Conservation (phyloP, 108 stramenopile species). For the Stephanodiscus minutulus region DNA sequence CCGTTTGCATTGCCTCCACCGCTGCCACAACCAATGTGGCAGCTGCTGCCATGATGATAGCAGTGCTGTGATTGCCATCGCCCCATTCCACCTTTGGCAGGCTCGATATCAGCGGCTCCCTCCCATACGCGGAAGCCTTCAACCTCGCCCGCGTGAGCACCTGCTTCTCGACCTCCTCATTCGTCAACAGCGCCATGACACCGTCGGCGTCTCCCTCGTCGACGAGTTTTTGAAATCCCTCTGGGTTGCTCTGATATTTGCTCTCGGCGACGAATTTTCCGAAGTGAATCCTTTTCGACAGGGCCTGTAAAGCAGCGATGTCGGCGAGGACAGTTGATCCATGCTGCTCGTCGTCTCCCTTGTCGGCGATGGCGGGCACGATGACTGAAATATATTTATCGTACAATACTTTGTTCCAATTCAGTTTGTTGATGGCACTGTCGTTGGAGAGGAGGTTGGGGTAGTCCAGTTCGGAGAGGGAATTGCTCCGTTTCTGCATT, state of each 20-base stretch:
- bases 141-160: slow-evolving; percentile 88
- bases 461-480: slow-evolving; percentile 83
- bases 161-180: slow-evolving; percentile 92
- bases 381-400: slow-evolving; percentile 81
- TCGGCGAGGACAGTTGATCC: slow-evolving; percentile 91
- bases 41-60: slow-evolving; percentile 75
- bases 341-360: slow-evolving; percentile 97
- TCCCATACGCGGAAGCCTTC: slow-evolving; percentile 94
- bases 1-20: slow-evolving; percentile 59
- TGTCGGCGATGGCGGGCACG: slow-evolving; percentile 73
- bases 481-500: slow-evolving; percentile 68
- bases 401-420: slow-evolving; percentile 90
- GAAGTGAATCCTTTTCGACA: slow-evolving; percentile 92
- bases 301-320: slow-evolving; percentile 89
- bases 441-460: slow-evolving; percentile 73
- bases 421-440: slow-evolving; percentile 70
- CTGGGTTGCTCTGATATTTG: slow-evolving; percentile 90
- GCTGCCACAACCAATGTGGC: slow-evolving; percentile 79
- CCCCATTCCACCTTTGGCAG: slow-evolving; percentile 45
- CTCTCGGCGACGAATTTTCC: slow-evolving; percentile 98
- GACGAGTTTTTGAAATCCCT: slow-evolving; percentile 86
- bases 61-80: slow-evolving; percentile 47
- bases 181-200: slow-evolving; percentile 93
- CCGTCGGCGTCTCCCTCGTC: slow-evolving; percentile 92
- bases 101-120: slow-evolving; percentile 75